Evolutionary conservation across 139 green algal species (phyloP).

Genomic region (Chlamydomonas schloesseri): DNA sequence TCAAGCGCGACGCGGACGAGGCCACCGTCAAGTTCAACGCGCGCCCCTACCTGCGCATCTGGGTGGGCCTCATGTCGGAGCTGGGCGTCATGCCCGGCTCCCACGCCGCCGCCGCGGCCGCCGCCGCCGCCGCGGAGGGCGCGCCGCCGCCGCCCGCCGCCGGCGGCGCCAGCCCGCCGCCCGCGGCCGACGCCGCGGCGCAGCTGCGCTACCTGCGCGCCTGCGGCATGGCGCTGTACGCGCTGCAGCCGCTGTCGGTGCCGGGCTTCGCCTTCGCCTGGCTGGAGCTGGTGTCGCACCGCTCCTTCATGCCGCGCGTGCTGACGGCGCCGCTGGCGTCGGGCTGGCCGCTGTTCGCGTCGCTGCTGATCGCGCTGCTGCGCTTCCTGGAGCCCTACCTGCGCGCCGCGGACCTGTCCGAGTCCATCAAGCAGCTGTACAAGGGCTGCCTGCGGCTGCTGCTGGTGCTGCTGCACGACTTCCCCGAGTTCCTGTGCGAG

Average conservation of each 20-base stretch:
- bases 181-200: conserved; percentile 9
- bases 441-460: conserved; percentile 96
- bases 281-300: conserved; percentile 94
- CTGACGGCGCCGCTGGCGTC: conserved; percentile 70
- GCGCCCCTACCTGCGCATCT: conserved; percentile 94
- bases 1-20: conserved; percentile 84
- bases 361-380: conserved; percentile 82
- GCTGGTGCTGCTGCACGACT: conserved; percentile 99
- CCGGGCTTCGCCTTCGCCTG: conserved; percentile 97
- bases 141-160: not conserved
- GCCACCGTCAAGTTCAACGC: conserved; percentile 85
- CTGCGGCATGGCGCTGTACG: conserved; percentile 68
- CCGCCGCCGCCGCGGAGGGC: not conserved
- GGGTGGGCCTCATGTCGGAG: conserved; percentile 88
- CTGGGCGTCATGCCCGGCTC: conserved; percentile 61
- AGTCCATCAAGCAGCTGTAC: conserved; percentile 91
- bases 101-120: conserved; percentile 4
- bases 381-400: conserved; percentile 98
- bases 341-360: conserved; percentile 54
- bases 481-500: conserved; percentile 99
- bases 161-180: not conserved
- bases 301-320: conserved; percentile 94
- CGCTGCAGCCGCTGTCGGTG: conserved; percentile 87
- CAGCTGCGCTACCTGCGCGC: conserved; percentile 45
- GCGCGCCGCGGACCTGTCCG: conserved; percentile 85